Conservation (phyloP, 352 stramenopile species). For the Phytophthora palmivora region DNA sequence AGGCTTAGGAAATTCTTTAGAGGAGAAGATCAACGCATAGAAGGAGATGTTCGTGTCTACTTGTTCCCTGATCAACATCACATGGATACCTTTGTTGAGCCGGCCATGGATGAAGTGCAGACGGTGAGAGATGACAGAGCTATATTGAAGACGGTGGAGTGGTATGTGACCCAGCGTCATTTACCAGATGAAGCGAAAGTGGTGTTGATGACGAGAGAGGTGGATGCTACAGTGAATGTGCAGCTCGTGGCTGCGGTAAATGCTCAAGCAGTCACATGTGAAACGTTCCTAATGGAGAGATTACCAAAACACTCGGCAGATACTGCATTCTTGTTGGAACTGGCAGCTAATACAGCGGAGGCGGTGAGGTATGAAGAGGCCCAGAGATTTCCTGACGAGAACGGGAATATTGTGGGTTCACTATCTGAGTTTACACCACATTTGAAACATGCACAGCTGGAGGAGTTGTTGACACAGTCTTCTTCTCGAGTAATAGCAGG, state of each 20-base stretch:
- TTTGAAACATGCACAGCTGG: constrained; percentile 41
- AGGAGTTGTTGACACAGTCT: constrained; percentile 39
- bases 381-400: constrained; percentile 37
- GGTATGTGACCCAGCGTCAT: constrained; percentile 60
- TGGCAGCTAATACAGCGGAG: constrained; percentile 69
- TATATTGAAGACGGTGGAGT: constrained; percentile 67
- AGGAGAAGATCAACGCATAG: constrained; percentile 53
- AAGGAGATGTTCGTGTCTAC: constrained; percentile 54
- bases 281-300: constrained; percentile 52
- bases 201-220: constrained; percentile 67
- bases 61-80: constrained; percentile 83
- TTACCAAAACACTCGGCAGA: constrained; percentile 37
- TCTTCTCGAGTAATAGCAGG: constrained; percentile 47
- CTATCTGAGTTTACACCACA: constrained; percentile 67
- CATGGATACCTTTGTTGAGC: constrained; percentile 57
- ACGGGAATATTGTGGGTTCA: constrained; percentile 23
- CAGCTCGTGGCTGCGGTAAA: constrained; percentile 50
- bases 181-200: constrained; percentile 43
- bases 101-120: constrained; percentile 49
- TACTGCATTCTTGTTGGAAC: constrained; percentile 56
- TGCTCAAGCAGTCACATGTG: constrained; percentile 63
- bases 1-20: constrained; percentile 74
- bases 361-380: constrained; percentile 56
- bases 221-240: constrained; percentile 48
- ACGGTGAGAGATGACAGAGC: constrained; percentile 46